Evolutionary conservation across 2,329 filamentous ascomycete species (phyloP).

Genomic region (Dothideomycetes sp.): DNA sequence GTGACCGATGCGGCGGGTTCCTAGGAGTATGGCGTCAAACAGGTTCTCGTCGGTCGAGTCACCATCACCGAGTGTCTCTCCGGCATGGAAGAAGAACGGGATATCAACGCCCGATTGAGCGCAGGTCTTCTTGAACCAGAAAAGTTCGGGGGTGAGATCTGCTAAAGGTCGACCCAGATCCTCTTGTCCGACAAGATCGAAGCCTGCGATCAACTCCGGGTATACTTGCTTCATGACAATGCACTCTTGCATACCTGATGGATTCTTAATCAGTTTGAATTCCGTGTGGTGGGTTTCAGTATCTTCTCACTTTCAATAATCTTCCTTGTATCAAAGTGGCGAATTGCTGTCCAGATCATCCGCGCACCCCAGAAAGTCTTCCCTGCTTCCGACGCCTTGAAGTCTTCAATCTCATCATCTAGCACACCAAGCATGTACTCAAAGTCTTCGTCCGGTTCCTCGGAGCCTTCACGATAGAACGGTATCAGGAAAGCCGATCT

Average conservation of each 20-base stretch:
- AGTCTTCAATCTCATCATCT: conserved; percentile 65
- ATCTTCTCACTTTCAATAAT: conserved; percentile 49
- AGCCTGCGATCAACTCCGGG: conserved; percentile 72
- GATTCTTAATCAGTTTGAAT: conserved; percentile 1
- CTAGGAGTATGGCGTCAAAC: conserved; percentile 79
- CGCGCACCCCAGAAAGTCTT: conserved; percentile 73
- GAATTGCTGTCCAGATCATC: conserved; percentile 73
- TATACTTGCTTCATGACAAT: conserved; percentile 70
- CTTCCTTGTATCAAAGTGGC: conserved; percentile 49
- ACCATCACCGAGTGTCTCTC: conserved; percentile 74
- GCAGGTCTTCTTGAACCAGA: conserved; percentile 89
- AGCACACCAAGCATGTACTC: conserved; percentile 60
- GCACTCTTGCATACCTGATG: conserved; percentile 65
- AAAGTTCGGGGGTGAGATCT: conserved; percentile 71
- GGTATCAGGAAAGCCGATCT: conserved; percentile 62
- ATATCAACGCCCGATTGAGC: conserved; percentile 66
- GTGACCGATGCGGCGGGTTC: conserved; percentile 81
- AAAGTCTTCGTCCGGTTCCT: conserved; percentile 57
- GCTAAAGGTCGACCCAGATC: conserved; percentile 64
- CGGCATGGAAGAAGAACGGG: conserved; percentile 93
- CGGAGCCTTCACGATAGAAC: conserved; percentile 55
- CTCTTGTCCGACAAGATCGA: conserved; percentile 84
- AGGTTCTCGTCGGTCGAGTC: conserved; percentile 70
- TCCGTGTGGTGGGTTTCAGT: not conserved
- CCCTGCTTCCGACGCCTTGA: conserved; percentile 61